phyloP scores from a whole-genome alignment of 129 eudicot genomes.

The Smallanthus sonchifolius region DNA sequence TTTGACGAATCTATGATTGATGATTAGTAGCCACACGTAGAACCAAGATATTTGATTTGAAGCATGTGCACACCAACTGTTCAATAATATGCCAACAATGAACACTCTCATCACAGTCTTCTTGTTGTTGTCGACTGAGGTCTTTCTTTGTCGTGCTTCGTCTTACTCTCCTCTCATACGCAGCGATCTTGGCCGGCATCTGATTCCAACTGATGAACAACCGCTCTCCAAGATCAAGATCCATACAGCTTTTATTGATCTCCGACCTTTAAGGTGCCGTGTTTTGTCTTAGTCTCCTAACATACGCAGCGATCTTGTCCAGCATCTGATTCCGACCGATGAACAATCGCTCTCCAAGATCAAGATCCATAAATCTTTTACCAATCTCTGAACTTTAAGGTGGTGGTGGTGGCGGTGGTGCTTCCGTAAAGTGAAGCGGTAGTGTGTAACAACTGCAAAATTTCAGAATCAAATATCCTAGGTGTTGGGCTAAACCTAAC shows the following conservation, averaged over 20 bases:
- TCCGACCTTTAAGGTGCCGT: too few relatives aligned
- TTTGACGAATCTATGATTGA: neutral
- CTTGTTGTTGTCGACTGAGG: constrained; percentile 8
- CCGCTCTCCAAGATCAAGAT: constrained; percentile 62
- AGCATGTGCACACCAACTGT: constrained; percentile 22
- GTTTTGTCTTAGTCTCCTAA: too few relatives aligned
- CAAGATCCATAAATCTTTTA: too few relatives aligned
- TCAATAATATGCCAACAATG: constrained; percentile 17
- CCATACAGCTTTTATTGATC: constrained; percentile 32
- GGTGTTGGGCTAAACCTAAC: too few relatives aligned
- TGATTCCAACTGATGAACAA: constrained; percentile 48
- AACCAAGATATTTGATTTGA: neutral
- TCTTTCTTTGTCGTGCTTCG: constrained; percentile 15
- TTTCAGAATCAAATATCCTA: too few relatives aligned
- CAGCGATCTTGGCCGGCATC: constrained; percentile 17
- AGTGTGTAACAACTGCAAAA: too few relatives aligned
- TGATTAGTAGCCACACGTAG: neutral
- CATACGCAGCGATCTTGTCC: too few relatives aligned
- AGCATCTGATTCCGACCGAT: too few relatives aligned
- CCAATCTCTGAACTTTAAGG: too few relatives aligned
- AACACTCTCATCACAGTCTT: constrained; percentile 8
- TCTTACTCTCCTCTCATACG: constrained; percentile 12
- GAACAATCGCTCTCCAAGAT: too few relatives aligned
- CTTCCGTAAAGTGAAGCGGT: too few relatives aligned
- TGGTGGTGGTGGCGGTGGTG: too few relatives aligned